Evolutionary conservation across 345 rosid genomes (phyloP), one percentile per base, ranked within the genome.

Genomic region (Pugionium cornutum): DNA sequence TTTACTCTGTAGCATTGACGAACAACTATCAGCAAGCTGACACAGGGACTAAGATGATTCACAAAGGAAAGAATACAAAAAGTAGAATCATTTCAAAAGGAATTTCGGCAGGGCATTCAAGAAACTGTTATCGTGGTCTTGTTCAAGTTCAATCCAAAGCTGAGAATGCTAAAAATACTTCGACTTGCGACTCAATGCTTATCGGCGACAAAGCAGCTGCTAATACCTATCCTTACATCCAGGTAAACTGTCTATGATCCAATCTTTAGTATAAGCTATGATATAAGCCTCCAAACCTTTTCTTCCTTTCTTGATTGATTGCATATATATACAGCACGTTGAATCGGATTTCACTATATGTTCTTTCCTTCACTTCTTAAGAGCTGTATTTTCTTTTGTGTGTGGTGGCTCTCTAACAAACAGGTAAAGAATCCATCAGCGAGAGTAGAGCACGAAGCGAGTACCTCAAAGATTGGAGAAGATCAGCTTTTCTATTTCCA

Each of bases 401-500:
- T 29, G 56, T 57, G 9, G 10, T 68, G 53, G 30, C 37, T 7
- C 34, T 59, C 43, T 10, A 70, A 45, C 42, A 25, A 67, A 76
- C 78, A 87, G 86, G 99, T 88, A 37, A 90, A 90, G 84, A 90
- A 88, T 72, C 95, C 89, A 46, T 78, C 95, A 0, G 96, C 95
- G 6, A 83, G 76, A n/a, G 84, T 94, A 4, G 97, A 94, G 73
- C 99, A 94, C 3, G 99, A 94, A 75, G 99, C 99, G 6, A 90
- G 92, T 82, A 94, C 96, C 43, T 90, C 99, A 4, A 94, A 94
- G 80, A 94, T 86, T 0, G 88, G 90, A 25, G 95, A 88, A 79
- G 97, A 88, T 76, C 97, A 94, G 80, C 83, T 90, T 5, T 94
- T 94, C 79, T 94, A 88, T 89, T 94, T 94, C 68, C 99, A 90